Conservation (phyloP, 1,139 yeast species). For the Pneumocystis jirovecii region DNA sequence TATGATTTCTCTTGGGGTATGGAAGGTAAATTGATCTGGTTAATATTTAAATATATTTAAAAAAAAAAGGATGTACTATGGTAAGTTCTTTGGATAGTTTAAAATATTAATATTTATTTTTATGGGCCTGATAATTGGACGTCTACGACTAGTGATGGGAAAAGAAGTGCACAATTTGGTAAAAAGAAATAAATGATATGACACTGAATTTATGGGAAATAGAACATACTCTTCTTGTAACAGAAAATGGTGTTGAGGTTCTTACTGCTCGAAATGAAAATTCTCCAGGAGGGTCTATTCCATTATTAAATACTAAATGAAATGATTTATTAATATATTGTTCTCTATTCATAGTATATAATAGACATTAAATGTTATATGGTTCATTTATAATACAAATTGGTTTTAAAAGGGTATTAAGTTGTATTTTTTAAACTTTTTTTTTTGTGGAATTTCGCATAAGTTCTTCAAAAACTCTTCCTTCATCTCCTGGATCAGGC, state of each 20-base stretch:
- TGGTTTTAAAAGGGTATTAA: background rate
- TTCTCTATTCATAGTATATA: background rate
- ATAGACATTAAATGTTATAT: background rate
- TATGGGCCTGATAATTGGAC: conserved; percentile 99
- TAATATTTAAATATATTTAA: background rate
- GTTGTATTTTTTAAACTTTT: conserved; percentile 33
- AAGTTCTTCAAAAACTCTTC: conserved; percentile 74
- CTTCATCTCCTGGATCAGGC: conserved; percentile 80
- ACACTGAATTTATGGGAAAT: background rate
- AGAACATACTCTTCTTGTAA: conserved; percentile 77
- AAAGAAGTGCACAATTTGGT: conserved; percentile 69
- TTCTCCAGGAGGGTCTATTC: conserved; percentile 80
- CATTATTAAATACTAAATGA: conserved; percentile 28
- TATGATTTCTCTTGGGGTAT: conserved; percentile 82
- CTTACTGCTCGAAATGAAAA: conserved; percentile 63
- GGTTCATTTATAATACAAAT: background rate
- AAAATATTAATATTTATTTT: conserved; percentile 25
- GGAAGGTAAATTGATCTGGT: conserved; percentile 31
- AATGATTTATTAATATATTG: background rate
- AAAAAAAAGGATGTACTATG: background rate
- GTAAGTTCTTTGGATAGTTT: background rate
- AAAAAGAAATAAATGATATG: conserved; percentile 20
- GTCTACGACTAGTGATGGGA: conserved; percentile 75
- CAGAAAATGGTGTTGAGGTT: conserved; percentile 87
- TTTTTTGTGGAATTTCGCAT: conserved; percentile 85